Base-by-base conservation (phyloP, 306 rosid genomes). In the Vicia sativa region DNA sequence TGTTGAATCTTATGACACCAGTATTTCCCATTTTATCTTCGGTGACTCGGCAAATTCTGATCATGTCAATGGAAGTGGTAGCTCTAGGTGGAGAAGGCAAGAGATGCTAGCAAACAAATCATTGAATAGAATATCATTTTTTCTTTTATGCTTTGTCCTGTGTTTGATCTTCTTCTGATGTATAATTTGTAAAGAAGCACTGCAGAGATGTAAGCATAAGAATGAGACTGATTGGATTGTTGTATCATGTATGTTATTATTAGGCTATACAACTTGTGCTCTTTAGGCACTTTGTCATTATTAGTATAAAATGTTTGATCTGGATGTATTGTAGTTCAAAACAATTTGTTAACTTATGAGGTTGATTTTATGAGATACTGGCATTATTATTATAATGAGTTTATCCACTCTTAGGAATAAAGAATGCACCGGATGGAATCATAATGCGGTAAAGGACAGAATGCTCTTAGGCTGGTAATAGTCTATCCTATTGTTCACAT, bases 101-200 rank as follows among this genome's bases (percentile, higher is more conserved):
- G 96, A 90, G 80, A 83, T 90, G 83, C 91, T 83, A 79, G 92
- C 82, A 50, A 83, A 87, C 28, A 93, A 88, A 71, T 93, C 99
- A 11, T 75, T 93, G 58, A 88, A 83, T 70, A 88, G 99, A 79
- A 74, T 93, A 50, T 90, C 96, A 0, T 53, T 90, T 34, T 93
- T 93, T 78, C 87, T 93, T 19, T 93, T 96, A 67, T 93, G 96
- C 75, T 77, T 84, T 60, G 66, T 93, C 65, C 80, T 93, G 26
- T 93, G 96, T 79, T 90, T 93, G 18, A 15, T 93, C 0, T 86
- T 93, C 62, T 93, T 93, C 77, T 93, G 58, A 90, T 44, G 3
- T 2, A 57, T 10, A 37, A 35, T 35, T 77, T 82, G 85, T 82
- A 54, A 70, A 79, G 71, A 58, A 56, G 35, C 16, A 48, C 1